phyloP scores from a whole-genome alignment of 2,329 filamentous ascomycete species.

The Colletotrichum eremochloae region DNA sequence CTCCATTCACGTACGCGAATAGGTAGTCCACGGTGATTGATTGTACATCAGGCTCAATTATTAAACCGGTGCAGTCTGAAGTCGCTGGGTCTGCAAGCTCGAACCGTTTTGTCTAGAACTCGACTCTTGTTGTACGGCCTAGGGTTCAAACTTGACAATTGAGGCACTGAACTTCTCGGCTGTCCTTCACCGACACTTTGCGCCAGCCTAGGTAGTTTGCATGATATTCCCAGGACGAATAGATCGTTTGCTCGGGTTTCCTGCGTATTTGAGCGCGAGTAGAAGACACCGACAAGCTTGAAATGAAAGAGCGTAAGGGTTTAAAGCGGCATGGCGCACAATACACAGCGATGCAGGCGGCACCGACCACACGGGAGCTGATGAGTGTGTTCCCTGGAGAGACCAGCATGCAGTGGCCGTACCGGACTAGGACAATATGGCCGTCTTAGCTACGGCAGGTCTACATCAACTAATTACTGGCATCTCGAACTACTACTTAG shows the following conservation, averaged over 20 bases:
- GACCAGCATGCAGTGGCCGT: constrained; percentile 20
- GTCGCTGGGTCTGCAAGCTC: not conserved
- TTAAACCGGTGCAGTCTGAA: not conserved
- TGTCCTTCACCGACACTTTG: constrained; percentile 33
- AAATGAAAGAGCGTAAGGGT: constrained; percentile 12
- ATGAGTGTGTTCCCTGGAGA: not conserved
- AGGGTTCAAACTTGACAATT: not conserved
- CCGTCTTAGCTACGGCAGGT: constrained; percentile 24
- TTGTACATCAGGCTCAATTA: not conserved
- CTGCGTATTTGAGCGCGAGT: not conserved
- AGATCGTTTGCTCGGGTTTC: not conserved
- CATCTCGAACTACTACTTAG: constrained; percentile 2
- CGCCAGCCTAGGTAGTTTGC: constrained; percentile 15
- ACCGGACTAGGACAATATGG: constrained; percentile 18
- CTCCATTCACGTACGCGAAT: not conserved
- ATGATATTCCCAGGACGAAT: constrained; percentile 1
- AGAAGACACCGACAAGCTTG: not conserved
- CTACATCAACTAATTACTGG: constrained; percentile 28
- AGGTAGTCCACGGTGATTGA: not conserved
- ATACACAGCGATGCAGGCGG: constrained; percentile 12
- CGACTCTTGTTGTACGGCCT: not conserved
- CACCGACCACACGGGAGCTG: not conserved
- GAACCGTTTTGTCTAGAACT: too few species aligned
- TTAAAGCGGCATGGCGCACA: constrained; percentile 25
- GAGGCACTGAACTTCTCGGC: constrained; percentile 7